Conservation (phyloP, 768 basidiomycete genomes). For the Phylloporus rhodoxanthus region DNA sequence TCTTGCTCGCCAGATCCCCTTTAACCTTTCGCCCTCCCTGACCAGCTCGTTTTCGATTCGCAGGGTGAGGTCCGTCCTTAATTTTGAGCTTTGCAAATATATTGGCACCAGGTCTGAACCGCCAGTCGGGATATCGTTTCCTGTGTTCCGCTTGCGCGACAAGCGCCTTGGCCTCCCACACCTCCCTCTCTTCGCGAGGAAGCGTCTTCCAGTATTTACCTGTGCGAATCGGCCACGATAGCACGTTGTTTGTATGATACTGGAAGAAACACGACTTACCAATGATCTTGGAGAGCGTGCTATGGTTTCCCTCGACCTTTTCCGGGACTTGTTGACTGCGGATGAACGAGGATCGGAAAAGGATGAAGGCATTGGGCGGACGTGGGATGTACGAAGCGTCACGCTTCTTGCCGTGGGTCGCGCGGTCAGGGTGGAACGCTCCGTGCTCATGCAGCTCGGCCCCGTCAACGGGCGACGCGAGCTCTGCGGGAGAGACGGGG, state of each 20-base stretch:
- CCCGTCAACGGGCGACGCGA: constrained; percentile 15
- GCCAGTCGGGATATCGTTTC: constrained; percentile 72
- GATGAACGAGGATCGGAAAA: constrained; percentile 77
- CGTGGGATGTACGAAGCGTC: constrained; percentile 75
- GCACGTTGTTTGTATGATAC: not conserved
- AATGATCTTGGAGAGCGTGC: constrained; percentile 76
- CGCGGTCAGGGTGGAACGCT: constrained; percentile 31
- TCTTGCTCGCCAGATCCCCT: constrained; percentile 27
- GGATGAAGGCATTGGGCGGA: constrained; percentile 81
- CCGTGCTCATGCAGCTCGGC: constrained; percentile 16
- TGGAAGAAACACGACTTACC: constrained; percentile 34
- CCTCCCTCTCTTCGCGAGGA: constrained; percentile 56
- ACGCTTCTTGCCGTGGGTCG: constrained; percentile 55
- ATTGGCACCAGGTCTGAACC: constrained; percentile 64
- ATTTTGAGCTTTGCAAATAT: constrained; percentile 36
- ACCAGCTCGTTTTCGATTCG: constrained; percentile 26
- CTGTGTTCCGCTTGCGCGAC: constrained; percentile 71
- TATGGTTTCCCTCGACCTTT: constrained; percentile 75
- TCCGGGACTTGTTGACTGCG: constrained; percentile 66
- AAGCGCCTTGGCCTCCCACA: constrained; percentile 73
- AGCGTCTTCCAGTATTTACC: constrained; percentile 75
- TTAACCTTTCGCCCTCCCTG: constrained; percentile 27
- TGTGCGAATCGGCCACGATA: constrained; percentile 20
- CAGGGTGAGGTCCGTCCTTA: constrained; percentile 35
- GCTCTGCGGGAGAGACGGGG: constrained; percentile 9